These are phyloP conservation scores for Fraxinus angustifolia DNA, from an alignment of 305 asterid genomes.

Conservation along the genomic window DNA sequence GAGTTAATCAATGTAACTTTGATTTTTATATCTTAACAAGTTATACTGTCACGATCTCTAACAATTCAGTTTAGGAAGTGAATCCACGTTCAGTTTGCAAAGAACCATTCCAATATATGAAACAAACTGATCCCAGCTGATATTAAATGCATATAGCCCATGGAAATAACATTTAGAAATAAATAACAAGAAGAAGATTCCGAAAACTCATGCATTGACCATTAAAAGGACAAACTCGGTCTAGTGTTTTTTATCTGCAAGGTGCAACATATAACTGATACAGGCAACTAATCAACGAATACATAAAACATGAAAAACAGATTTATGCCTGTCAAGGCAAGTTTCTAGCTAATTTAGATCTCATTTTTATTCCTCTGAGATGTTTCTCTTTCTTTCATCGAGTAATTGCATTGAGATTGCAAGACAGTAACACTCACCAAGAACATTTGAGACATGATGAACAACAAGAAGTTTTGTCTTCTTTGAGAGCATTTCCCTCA, in stretches of 20 bases:
- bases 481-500: conserved; percentile 55
- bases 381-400: conserved; percentile 5
- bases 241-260: neutral
- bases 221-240: neutral
- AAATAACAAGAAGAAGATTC: conserved; percentile 12
- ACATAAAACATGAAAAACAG: conserved; percentile 4
- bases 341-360: conserved; percentile 12
- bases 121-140: neutral
- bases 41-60: neutral
- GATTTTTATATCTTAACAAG: neutral
- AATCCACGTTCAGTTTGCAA: neutral
- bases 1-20: conserved; percentile 6
- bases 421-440: conserved; percentile 55
- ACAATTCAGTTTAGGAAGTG: neutral
- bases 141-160: conserved; percentile 8
- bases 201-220: conserved; percentile 2
- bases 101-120: conserved; percentile 3
- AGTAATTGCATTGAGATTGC: conserved; percentile 7
- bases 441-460: conserved; percentile 86
- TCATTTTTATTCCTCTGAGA: neutral
- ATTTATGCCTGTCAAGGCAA: neutral
- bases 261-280: neutral
- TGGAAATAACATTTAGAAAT: conserved; percentile 11
- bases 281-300: neutral
- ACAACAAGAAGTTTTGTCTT: conserved; percentile 68